Base-by-base conservation (phyloP, 805 yeast species). In the Trichomonascus vanleenenianus region DNA sequence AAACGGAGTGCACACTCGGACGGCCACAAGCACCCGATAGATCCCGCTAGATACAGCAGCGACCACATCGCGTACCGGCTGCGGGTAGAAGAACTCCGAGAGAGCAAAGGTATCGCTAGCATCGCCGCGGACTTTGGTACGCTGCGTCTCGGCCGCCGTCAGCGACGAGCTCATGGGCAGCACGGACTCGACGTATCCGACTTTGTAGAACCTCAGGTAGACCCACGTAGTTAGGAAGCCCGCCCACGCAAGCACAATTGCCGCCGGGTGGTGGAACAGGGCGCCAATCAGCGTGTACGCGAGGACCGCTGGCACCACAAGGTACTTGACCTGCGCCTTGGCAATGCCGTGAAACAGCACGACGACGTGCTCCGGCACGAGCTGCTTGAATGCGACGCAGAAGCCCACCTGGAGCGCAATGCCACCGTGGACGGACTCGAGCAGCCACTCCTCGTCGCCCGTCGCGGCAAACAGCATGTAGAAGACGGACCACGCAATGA, bases 91-190 rank as follows among this genome's bases (percentile, higher is more conserved):
- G 60, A 89, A 86, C 56, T 84, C 83, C 27, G 81, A 81, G 50
- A 89, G 72, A 46, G 86, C 79, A 69, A 89, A 89, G 1, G 94
- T 84, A 55, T 89, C 96, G 0, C 94, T 81, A 0, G 96, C 95
- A 62, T 88, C 96, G 31, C 97, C 96, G 22, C 76, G 63, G 8
- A 80, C 64, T 19, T 71, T 48, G 27, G 43, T 48, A 11, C 50
- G 45, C 16, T 43, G 42, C 5, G 45, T 41, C 25, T 42, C 49
- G 4, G 44, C 47, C 22, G 41, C 44, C 14, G 55, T 49, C 36
- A 51, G 36, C 12, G 57, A 50, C 7, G 39, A 38, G 8, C 56
- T 39, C 16, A 53, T 70, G 46, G 83, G 81, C 47, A 81, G 65
- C 11, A 71, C 61, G 37, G 77, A 78, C 44, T 77, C 83, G 25